Base-by-base conservation (phyloP, 306 rosid species). In the Dicorynia guianensis region DNA sequence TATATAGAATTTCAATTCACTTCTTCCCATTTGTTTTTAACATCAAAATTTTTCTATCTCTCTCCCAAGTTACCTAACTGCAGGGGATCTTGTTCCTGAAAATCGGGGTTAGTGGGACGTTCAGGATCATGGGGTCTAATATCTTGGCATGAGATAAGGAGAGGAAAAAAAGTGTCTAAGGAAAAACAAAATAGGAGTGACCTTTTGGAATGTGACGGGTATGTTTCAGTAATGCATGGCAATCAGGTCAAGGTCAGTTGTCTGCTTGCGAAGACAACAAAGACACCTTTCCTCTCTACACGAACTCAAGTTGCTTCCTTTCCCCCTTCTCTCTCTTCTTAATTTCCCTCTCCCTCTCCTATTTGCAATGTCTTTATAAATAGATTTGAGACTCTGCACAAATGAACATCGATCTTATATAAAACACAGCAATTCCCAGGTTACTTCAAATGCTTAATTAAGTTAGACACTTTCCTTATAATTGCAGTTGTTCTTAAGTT, bases 181-280 rank as follows among this genome's bases (percentile, higher is more conserved):
- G 36, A 66, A 56, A 69, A 36, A 15, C 46, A 35, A 17, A 70
- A 63, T 54, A 13, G 30, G 69, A 73, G 3, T 42, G 18, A 56
- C 8, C 18, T 38, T 71, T 57, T 63, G 60, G 49, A 72, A 53
- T 59, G 62, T 74, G 79, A 79, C 46, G 78, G 78, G 79, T 76
- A 48, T 87, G 86, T 88, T 86, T 86, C 80, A 81, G 74, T 79
- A 64, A 64, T 82, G 87, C 87, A 81, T 77, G 83, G 80, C 96
- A 90, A 79, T 68, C 56, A 61, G 60, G 82, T 81, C 63, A 72
- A 83, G 50, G 15, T 57, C 63, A 47, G 11, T 76, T 86, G 95
- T 81, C 85, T 63, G 81, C 72, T 86, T 80, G 81, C 69, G 89
- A 76, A 79, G 96, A 87, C 96, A 90, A 76, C 59, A 69, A 73